Evolutionary conservation across 305 asterid genomes (phyloP).

Genomic region (Stenogyne calaminthoides): DNA sequence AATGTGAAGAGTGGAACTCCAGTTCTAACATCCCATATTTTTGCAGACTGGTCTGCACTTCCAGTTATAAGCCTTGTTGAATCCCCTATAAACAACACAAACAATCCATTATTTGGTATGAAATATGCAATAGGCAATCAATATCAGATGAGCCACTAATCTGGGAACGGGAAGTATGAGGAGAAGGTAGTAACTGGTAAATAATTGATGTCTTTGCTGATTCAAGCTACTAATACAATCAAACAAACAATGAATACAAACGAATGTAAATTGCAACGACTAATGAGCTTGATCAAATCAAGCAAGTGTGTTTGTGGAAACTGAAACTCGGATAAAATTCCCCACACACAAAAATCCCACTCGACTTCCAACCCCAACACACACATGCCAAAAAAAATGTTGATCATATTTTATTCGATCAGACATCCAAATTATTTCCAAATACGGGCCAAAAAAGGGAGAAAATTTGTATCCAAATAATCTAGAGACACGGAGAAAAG

Average conservation of each 20-base stretch:
- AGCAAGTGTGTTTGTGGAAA: not conserved
- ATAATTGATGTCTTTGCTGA: not conserved
- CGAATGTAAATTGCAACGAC: not conserved
- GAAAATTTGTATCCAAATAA: no score
- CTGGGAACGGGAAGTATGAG: not conserved
- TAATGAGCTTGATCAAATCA: not conserved
- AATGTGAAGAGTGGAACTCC: constrained; percentile 72
- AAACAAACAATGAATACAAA: not conserved
- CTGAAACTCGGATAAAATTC: not conserved
- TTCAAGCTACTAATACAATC: not conserved
- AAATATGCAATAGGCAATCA: not conserved
- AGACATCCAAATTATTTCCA: not conserved
- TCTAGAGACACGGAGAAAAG: not conserved
- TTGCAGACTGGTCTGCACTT: constrained; percentile 94
- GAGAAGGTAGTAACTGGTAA: not conserved
- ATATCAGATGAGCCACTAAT: not conserved
- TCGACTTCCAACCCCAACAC: no score
- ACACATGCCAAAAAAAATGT: no score
- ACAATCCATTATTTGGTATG: not conserved
- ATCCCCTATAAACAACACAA: constrained; percentile 57
- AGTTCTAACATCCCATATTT: constrained; percentile 74
- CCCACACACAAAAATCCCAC: no score
- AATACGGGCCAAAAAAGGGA: not conserved
- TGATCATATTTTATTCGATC: not conserved
- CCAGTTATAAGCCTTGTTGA: constrained; percentile 81